Base-by-base conservation (phyloP, 495 filamentous ascomycete species). In the Cairneyella variabilis region DNA sequence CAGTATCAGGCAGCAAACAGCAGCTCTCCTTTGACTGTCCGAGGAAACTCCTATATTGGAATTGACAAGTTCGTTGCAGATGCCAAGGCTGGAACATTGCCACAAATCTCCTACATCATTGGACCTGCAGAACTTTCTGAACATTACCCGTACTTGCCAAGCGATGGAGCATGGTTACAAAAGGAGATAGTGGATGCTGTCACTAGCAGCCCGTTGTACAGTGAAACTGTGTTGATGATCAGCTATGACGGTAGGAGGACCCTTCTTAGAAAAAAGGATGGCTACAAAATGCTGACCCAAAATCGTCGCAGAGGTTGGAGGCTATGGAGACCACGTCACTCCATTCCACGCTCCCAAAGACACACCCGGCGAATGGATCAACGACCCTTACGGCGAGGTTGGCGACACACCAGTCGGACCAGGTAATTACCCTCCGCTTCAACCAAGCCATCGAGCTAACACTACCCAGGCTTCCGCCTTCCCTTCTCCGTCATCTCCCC, bases 401-500 rank as follows among this genome's bases (percentile, higher is more conserved):
- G 56, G 56, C n/a, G 40, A 59, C 25, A 59, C 56, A 4, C 44
- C 28, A 17, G 36, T 40, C 10, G 56, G 56, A 3, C 56, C 56
- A 28, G 56, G 56, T 58, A 48, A 32, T 3, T 30, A 3, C 3
- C 16, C 16, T 48, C 18, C 27, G 5, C 30, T 34, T 34, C 8
- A 34, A 34, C 8, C 8, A 16, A 11, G 5, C 28, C 57, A 34
- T 56, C 43, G 40, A 58, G 2, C 53, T 38, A 3, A 32, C 56
- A 0, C 54, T 58, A 34, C 26, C 75, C 75, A 27, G 70, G 73
- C 7, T 71, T 76, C 58, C 71, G 76, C 12, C 68, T 78, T 9
- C 76, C 76, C 0, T 77, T 78, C 58, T 74, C 73, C 62, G 76
- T 80, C 59, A 64, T 80, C 53, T 78, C 76, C 0, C 76, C 76